Conservation (phyloP, 768 basidiomycete species). For the Macrolepiota fuliginosa region DNA sequence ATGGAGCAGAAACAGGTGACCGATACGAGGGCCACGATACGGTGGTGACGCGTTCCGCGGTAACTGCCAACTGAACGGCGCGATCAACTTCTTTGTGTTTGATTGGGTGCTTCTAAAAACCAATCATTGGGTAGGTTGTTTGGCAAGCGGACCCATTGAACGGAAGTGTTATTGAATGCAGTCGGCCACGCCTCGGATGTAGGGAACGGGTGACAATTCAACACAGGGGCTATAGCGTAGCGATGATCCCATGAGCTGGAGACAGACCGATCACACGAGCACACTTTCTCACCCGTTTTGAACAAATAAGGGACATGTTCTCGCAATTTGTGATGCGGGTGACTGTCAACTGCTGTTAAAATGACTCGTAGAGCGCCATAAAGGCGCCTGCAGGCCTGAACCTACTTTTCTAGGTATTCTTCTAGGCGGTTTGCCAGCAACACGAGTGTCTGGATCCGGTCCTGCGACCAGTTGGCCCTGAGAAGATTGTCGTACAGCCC, state of each 20-base stretch:
- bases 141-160: slow-evolving; percentile 39
- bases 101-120: slow-evolving; percentile 5
- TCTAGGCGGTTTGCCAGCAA: slow-evolving; percentile 65
- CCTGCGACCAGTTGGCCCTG: slow-evolving; percentile 55
- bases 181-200: slow-evolving; percentile 46
- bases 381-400: slow-evolving; percentile 14
- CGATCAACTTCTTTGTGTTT: neutral
- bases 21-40: neutral
- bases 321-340: slow-evolving; percentile 48
- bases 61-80: neutral
- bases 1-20: neutral
- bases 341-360: slow-evolving; percentile 35
- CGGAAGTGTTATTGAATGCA: slow-evolving; percentile 66
- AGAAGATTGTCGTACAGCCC: slow-evolving; percentile 67
- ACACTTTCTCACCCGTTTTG: slow-evolving; percentile 44
- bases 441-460: slow-evolving; percentile 44
- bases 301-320: slow-evolving; percentile 50
- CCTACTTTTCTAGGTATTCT: slow-evolving; percentile 69
- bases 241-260: slow-evolving; percentile 11
- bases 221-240: slow-evolving; percentile 39
- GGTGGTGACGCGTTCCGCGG: neutral
- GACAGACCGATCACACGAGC: slow-evolving; percentile 10
- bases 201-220: slow-evolving; percentile 50
- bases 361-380: slow-evolving; percentile 12
- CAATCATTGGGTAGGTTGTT: neutral